A percentile compares a stretch with the other conserved stretches of the same genome.
Evolutionary conservation across 306 rosid genomes (phyloP).

Genomic region (Trifolium dubium): DNA sequence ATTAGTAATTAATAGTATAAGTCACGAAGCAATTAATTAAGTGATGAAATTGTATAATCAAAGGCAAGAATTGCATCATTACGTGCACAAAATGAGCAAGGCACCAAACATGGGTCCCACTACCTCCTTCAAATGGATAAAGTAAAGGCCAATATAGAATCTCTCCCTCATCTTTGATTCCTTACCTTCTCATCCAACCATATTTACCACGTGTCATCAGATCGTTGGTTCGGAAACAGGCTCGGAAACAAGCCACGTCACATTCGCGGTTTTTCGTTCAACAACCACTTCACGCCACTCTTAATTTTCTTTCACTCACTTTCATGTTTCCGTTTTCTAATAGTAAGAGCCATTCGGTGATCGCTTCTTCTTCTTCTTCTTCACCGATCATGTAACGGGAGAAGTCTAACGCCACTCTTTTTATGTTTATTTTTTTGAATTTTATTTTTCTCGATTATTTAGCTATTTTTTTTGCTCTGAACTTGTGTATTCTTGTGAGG

Average conservation of each 20-base stretch:
- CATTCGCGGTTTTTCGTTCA: slow-evolving; percentile 31
- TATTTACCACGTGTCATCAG: slow-evolving; percentile 50
- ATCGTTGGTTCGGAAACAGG: slow-evolving; percentile 46
- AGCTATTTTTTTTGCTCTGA: not conserved
- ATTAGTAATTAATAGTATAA: too few relatives aligned
- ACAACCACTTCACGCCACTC: slow-evolving; percentile 29
- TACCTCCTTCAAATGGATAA: not conserved
- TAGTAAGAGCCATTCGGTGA: slow-evolving; percentile 1
- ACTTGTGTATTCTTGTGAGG: not conserved
- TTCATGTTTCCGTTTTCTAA: slow-evolving; percentile 9
- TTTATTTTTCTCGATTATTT: not conserved
- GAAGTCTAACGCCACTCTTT: too few relatives aligned
- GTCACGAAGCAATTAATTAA: not conserved
- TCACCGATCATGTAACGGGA: slow-evolving; percentile 45
- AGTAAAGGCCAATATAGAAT: not conserved
- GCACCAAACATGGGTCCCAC: slow-evolving; percentile 4
- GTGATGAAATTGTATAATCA: not conserved
- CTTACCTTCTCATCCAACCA: not conserved
- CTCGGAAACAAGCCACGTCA: slow-evolving; percentile 48
- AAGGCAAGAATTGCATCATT: not conserved
- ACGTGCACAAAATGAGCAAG: slow-evolving; percentile 8
- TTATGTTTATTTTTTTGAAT: not conserved
- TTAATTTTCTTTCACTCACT: slow-evolving; percentile 40
- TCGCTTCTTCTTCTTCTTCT: slow-evolving; percentile 25
- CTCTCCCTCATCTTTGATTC: not conserved